phyloP scores from a whole-genome alignment of 345 rosid genomes.

The Orychophragmus violaceus region DNA sequence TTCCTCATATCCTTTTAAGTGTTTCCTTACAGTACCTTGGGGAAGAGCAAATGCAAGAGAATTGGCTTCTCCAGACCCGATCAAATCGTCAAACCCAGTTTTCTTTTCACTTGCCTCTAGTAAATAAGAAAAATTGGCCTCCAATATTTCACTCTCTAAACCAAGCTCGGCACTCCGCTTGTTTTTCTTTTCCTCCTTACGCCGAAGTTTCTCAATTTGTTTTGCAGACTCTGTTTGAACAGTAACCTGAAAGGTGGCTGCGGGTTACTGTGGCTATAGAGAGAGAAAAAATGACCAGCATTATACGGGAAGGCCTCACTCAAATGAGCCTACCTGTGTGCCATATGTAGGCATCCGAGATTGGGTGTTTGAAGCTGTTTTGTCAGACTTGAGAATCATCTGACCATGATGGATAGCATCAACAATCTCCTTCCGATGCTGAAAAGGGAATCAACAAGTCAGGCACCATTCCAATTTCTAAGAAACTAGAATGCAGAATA shows the following conservation, averaged over 20 bases:
- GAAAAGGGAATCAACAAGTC: slow-evolving; percentile 29
- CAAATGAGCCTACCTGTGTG: slow-evolving; percentile 59
- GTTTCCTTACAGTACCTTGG: slow-evolving; percentile 83
- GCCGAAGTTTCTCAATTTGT: slow-evolving; percentile 93
- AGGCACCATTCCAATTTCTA: background rate
- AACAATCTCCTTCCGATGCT: slow-evolving; percentile 91
- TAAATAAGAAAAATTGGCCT: slow-evolving; percentile 77
- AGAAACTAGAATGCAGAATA: slow-evolving; percentile 1
- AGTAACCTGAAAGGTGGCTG: slow-evolving; percentile 56
- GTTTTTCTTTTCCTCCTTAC: slow-evolving; percentile 87
- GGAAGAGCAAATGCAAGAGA: slow-evolving; percentile 72
- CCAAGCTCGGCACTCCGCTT: slow-evolving; percentile 70
- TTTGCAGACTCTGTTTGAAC: slow-evolving; percentile 84
- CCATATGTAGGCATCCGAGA: slow-evolving; percentile 91
- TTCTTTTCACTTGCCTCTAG: slow-evolving; percentile 86
- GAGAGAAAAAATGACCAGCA: background rate
- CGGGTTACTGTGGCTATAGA: slow-evolving; percentile 2
- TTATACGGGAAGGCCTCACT: slow-evolving; percentile 7
- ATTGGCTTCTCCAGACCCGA: slow-evolving; percentile 62
- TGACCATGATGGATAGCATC: slow-evolving; percentile 80
- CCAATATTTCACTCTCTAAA: slow-evolving; percentile 54
- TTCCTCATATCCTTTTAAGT: slow-evolving; percentile 87
- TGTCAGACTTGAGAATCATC: slow-evolving; percentile 65
- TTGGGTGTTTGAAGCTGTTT: slow-evolving; percentile 56
- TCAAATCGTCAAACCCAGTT: slow-evolving; percentile 53